Percentiles rank a stretch among this genome's conserved stretches.
Evolutionary conservation across 208 protist genomes (phyloP).

Genomic region (Sergeia podlipaevii): DNA sequence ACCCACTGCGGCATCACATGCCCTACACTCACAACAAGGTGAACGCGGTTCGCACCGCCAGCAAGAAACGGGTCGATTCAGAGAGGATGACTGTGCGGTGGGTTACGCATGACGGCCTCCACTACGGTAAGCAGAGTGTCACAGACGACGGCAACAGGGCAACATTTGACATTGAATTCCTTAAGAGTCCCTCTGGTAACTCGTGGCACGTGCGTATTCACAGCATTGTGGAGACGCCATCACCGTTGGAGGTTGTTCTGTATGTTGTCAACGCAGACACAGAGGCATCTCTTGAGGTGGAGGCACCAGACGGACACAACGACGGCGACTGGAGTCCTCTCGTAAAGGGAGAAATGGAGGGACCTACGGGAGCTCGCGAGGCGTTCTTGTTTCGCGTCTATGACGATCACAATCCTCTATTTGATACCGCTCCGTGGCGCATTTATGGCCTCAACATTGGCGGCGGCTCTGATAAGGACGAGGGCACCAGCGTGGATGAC

Average conservation of each 20-base stretch:
- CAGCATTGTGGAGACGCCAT: constrained; percentile 31
- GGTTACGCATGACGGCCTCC: constrained; percentile 69
- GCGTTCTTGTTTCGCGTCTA: constrained; percentile 48
- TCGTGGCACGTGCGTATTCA: constrained; percentile 83
- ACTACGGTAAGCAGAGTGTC: constrained; percentile 69
- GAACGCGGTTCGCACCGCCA: constrained; percentile 25
- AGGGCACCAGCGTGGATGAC: constrained; percentile 15
- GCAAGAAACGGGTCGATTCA: constrained; percentile 29
- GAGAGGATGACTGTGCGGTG: constrained; percentile 67
- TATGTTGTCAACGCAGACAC: constrained; percentile 60
- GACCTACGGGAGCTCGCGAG: constrained; percentile 15
- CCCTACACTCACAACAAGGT: constrained; percentile 69
- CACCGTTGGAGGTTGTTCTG: constrained; percentile 47
- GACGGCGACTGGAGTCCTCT: constrained; percentile 56
- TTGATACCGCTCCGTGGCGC: constrained; percentile 55
- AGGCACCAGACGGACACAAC: constrained; percentile 26
- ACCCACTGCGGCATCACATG: constrained; percentile 63
- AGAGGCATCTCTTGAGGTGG: constrained; percentile 29
- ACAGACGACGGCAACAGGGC: constrained; percentile 43
- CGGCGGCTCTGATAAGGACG: no score
- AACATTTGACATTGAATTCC: constrained; percentile 63
- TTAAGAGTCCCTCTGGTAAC: constrained; percentile 75
- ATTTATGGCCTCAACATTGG: constrained; percentile 47
- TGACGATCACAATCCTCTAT: constrained; percentile 63
- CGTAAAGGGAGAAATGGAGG: constrained; percentile 32